Evolutionary conservation across 1,284 basidiomycete genomes (phyloP).

Genomic region (Vanrija humicola): DNA sequence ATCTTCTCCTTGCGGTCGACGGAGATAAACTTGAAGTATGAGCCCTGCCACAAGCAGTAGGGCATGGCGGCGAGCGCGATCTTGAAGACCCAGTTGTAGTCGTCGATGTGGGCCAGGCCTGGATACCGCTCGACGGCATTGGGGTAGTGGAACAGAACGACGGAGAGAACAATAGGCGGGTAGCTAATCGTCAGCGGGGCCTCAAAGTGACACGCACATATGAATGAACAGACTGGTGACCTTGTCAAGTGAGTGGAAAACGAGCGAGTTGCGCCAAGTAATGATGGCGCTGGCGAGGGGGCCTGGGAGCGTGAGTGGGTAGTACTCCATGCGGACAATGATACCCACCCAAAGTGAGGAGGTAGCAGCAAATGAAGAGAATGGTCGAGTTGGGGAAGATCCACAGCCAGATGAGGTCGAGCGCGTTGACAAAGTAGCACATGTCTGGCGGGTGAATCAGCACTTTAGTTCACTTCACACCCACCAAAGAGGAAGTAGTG

Average conservation of each 20-base stretch:
- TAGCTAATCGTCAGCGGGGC: constrained; percentile 2
- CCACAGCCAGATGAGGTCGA: constrained; percentile 87
- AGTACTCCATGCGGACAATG: neutral
- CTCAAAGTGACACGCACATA: constrained; percentile 52
- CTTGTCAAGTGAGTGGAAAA: constrained; percentile 91
- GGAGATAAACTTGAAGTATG: constrained; percentile 91
- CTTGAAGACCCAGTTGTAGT: constrained; percentile 47
- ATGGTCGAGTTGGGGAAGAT: constrained; percentile 65
- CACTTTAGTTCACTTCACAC: constrained; percentile 4
- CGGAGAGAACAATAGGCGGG: neutral
- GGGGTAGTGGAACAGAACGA: constrained; percentile 7
- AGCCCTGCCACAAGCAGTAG: constrained; percentile 75
- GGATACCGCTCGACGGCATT: constrained; percentile 65
- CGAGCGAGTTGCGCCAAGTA: constrained; percentile 92
- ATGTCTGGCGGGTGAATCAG: constrained; percentile 43
- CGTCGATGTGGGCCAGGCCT: constrained; percentile 57
- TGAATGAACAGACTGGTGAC: constrained; percentile 88
- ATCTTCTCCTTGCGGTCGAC: constrained; percentile 80
- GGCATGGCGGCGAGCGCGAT: constrained; percentile 44
- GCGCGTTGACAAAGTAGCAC: constrained; percentile 81
- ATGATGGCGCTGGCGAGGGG: constrained; percentile 87
- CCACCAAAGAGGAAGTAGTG: constrained; percentile 89
- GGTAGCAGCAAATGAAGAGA: constrained; percentile 81
- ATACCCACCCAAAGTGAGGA: constrained; percentile 65
- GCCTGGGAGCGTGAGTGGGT: constrained; percentile 45